A percentile compares a stretch with the other conserved stretches of the same genome.
phyloP scores from a whole-genome alignment of 306 rosid genomes.

The Lathyrus oleraceus region DNA sequence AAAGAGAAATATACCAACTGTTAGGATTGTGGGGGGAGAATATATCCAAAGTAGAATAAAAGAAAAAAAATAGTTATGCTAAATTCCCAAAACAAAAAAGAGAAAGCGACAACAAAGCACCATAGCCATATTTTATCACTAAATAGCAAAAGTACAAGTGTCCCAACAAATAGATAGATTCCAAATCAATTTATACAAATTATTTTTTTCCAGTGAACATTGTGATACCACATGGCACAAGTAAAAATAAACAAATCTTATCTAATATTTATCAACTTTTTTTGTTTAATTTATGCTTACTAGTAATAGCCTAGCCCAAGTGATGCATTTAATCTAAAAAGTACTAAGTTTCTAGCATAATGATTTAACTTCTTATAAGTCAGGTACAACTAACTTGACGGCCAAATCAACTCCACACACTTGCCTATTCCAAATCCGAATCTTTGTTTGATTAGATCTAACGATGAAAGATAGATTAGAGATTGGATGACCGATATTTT shows the following conservation, averaged over 20 bases:
- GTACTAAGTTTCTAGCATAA: not conserved
- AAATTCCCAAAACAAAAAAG: constrained; percentile 23
- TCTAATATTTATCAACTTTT: not conserved
- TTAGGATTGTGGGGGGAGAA: constrained; percentile 38
- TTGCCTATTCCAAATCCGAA: too few species aligned
- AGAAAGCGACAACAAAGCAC: constrained; percentile 23
- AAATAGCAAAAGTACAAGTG: constrained; percentile 18
- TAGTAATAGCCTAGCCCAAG: not conserved
- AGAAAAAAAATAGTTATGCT: not conserved
- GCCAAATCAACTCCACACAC: constrained; percentile 36
- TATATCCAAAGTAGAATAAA: constrained; percentile 44
- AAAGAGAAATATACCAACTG: constrained; percentile 25
- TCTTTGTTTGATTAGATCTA: too few species aligned
- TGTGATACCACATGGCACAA: constrained; percentile 7
- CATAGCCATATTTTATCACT: constrained; percentile 9
- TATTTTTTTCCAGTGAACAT: not conserved
- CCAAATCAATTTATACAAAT: constrained; percentile 3
- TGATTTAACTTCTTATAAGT: constrained; percentile 2
- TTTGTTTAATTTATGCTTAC: not conserved
- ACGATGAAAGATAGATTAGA: too few species aligned
- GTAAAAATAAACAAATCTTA: not conserved
- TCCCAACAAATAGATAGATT: constrained; percentile 30
- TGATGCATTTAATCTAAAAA: constrained; percentile 14
- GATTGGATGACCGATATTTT: too few species aligned
- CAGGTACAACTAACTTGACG: constrained; percentile 42